Base-by-base conservation (phyloP, 805 yeast genomes). In the Priceomyces castillae region DNA sequence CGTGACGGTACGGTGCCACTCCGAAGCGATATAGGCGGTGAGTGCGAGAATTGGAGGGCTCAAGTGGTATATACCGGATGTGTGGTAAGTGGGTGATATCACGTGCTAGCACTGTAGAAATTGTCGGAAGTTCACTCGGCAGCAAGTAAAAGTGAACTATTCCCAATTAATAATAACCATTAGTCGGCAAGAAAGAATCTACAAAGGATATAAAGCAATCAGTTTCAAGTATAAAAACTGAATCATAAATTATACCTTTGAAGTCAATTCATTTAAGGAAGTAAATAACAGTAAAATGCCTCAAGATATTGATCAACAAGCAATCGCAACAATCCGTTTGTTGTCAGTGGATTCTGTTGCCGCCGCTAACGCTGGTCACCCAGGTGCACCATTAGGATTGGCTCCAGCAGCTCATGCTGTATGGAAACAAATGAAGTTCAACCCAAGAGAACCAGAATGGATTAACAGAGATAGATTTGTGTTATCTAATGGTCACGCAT, bases 301-400 rank as follows among this genome's bases (percentile, higher is more conserved):
- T 28, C 31, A 28, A 28, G 44, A 45, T 35, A 71, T 86, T 58
- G 96, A 90, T 67, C 74, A 73, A 54, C 75, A 76, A 64, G 87
- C 96, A 46, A 75, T 92, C 69, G 76, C 79, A 76, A 88, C 98
- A 57, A 86, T 92, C 74, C 89, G 97, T 74, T 71, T 84, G 48
- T 78, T 92, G 58, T 82, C 98, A 28, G 87, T 86, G 42, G 99
- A 92, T 67, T 82, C 86, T 52, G 95, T 88, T 49, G 76, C 84
- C 47, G 78, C 81, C 70, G 92, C 97, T 59, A 86, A 92, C 72
- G 85, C 96, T 48, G 99, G 99, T 54, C 99, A 92, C 74, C 99
- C 99, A 43, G 99, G 99, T 75, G 98, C 99, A 42, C 98, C 98
- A 59, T 82, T 92, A 80, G 98, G 98, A 51, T 75, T 92, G 71